Evolutionary conservation across 129 eudicot genomes (phyloP), one percentile per base, ranked within the genome.

Genomic region (Lactuca sativa): DNA sequence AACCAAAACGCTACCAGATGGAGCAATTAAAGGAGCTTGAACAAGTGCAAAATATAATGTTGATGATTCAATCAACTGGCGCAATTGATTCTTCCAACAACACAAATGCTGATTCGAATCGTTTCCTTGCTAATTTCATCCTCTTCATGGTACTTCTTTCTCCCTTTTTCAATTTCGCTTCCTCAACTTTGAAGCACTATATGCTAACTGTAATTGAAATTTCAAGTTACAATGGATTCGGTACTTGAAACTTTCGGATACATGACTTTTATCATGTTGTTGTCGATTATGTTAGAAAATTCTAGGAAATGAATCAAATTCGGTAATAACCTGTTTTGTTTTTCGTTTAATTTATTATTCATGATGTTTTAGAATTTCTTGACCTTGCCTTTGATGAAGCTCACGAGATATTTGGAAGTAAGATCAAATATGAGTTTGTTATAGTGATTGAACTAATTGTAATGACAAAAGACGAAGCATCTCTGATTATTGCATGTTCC

Each of bases 1-100:
- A 47, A 47, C 12, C 52, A 47, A 47, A 47, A 12, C 52, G 52
- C 15, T 47, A 47, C 15, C 14, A 70, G 78, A 90, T 90, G 96
- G 96, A 90, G 71, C 86, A 75, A 71, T 37, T 90, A 13, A 85
- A 59, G 86, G 78, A 81, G 80, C 86, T 87, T 25, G 95, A 90
- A 73, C 72, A 77, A 74, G 73, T 77, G 37, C 92, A 90, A 66
- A 85, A 55, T 16, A 74, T 75, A 3, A 74, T 86, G 33, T 34
- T 59, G 21, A 56, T 77, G 60, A 33, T 90, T 71, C 79, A 76
- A n/a, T 78, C 88, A 1, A 63, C 25, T 14, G 83, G 68, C 14
- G 56, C 82, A n/a, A 63, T 79, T 47, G 74, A 75, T 66, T 76
- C 78, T 72, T 58, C 21, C 57, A 12, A 44, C 62, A 43, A 61